Conservation (phyloP, 768 basidiomycete genomes). For the Podaxis pistillaris region DNA sequence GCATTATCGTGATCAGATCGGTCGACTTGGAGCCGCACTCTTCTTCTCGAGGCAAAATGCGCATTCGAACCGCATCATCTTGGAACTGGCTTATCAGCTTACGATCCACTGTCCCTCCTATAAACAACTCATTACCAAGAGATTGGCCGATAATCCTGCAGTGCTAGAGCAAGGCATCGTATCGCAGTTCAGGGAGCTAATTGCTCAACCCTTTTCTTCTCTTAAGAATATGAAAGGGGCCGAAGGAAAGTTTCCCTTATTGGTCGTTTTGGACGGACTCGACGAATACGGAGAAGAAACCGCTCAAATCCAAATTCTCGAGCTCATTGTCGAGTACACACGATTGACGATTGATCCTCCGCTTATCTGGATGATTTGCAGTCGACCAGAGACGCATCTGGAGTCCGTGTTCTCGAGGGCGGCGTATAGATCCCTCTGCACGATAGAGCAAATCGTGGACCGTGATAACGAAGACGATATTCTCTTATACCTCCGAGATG, state of each 20-base stretch:
- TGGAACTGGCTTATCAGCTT: not conserved
- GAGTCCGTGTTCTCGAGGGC: not conserved
- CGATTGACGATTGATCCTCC: not conserved
- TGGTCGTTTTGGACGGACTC: conserved; percentile 1
- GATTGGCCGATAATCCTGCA: not conserved
- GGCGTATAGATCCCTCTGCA: not conserved
- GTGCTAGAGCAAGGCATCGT: not conserved
- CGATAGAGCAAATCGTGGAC: not conserved
- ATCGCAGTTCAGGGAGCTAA: not conserved
- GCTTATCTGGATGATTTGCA: not conserved
- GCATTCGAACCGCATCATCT: not conserved
- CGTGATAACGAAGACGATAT: not conserved
- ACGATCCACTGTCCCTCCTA: not conserved
- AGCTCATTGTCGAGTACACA: not conserved
- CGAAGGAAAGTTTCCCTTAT: not conserved
- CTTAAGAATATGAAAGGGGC: not conserved
- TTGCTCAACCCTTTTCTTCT: not conserved
- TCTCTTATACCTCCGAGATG: not conserved
- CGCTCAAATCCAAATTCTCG: not conserved
- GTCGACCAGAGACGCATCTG: not conserved
- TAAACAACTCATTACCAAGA: not conserved
- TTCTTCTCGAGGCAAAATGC: not conserved
- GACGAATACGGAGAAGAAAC: not conserved
- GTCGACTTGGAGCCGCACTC: conserved; percentile 7
- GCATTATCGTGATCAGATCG: not conserved